Evolutionary conservation across 2,329 filamentous ascomycete genomes (phyloP).

Genomic region (Colletotrichum sp.): DNA sequence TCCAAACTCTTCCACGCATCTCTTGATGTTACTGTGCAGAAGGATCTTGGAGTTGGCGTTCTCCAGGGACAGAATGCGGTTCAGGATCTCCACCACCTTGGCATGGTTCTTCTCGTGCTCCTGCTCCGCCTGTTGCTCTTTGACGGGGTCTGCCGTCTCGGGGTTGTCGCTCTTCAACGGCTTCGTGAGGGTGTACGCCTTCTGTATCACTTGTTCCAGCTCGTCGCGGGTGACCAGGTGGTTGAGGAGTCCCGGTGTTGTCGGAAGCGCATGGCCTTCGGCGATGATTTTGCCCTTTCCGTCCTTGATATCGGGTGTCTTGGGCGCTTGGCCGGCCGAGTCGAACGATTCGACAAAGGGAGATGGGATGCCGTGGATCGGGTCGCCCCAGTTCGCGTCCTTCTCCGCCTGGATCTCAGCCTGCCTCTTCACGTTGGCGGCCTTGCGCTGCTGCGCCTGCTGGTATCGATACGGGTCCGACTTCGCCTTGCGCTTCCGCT

Average conservation of each 20-base stretch:
- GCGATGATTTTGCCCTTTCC: slow-evolving; percentile 45
- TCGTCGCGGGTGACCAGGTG: slow-evolving; percentile 75
- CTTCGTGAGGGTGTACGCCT: slow-evolving; percentile 72
- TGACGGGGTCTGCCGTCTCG: slow-evolving; percentile 44
- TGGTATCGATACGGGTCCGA: slow-evolving; percentile 84
- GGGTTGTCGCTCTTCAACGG: slow-evolving; percentile 47
- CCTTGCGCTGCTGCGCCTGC: slow-evolving; percentile 83
- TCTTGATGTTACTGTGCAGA: slow-evolving; percentile 80
- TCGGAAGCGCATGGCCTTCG: slow-evolving; percentile 48
- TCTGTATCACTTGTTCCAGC: slow-evolving; percentile 68
- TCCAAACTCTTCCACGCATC: slow-evolving; percentile 87
- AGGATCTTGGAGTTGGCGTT: slow-evolving; percentile 82
- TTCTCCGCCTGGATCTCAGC: slow-evolving; percentile 71
- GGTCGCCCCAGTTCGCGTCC: slow-evolving; percentile 72
- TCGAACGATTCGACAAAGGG: slow-evolving; percentile 86
- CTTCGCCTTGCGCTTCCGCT: slow-evolving; percentile 70
- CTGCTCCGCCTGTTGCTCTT: slow-evolving; percentile 36
- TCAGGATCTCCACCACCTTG: slow-evolving; percentile 76
- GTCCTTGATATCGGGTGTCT: slow-evolving; percentile 41
- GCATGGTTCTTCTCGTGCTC: slow-evolving; percentile 62
- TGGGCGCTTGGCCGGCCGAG: slow-evolving; percentile 56
- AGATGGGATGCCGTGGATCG: slow-evolving; percentile 78
- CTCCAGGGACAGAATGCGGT: slow-evolving; percentile 77
- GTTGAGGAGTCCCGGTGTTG: slow-evolving; percentile 67
- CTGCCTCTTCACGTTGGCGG: slow-evolving; percentile 80